These are phyloP conservation scores for Pseudogymnoascus sp. DNA, from an alignment of 2,329 filamentous ascomycete species.

Conservation along the genomic window DNA sequence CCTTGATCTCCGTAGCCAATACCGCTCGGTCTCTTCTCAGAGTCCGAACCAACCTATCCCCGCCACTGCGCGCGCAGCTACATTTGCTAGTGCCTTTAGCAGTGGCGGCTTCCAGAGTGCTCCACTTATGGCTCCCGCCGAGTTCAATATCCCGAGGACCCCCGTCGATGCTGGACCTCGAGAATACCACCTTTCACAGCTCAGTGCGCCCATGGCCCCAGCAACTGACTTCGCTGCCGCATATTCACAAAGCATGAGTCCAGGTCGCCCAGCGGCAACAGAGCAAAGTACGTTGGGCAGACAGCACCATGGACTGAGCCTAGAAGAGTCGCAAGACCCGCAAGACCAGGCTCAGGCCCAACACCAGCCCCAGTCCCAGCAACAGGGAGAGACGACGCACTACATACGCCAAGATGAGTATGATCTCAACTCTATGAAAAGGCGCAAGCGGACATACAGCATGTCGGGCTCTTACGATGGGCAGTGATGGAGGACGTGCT, in stretches of 20 bases:
- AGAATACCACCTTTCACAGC: constrained; percentile 47
- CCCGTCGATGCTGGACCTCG: constrained; percentile 32
- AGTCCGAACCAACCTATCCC: constrained; percentile 18
- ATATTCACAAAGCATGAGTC: constrained; percentile 22
- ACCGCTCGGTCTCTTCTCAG: constrained; percentile 32
- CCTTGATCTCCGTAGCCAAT: constrained; percentile 41
- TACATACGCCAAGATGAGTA: constrained; percentile 14
- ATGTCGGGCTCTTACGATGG: constrained; percentile 11
- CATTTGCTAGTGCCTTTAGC: constrained; percentile 38
- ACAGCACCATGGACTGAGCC: constrained; percentile 10
- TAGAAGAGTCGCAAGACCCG: constrained; percentile 16
- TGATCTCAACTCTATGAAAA: constrained; percentile 2
- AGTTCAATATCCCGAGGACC: constrained; percentile 43
- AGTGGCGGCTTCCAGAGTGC: constrained; percentile 46
- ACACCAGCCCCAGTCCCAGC: constrained; percentile 21
- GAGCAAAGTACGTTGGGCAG: constrained; percentile 19
- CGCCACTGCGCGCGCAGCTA: constrained; percentile 31
- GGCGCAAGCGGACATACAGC: constrained; percentile 10
- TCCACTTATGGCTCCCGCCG: constrained; percentile 46
- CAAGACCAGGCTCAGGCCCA: constrained; percentile 18
- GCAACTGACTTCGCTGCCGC: constrained; percentile 41
- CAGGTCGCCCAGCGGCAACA: constrained; percentile 13
- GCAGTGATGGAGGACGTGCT: constrained; percentile 1
- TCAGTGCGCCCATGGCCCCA: constrained; percentile 48
- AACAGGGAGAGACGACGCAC: constrained; percentile 23